Evolutionary conservation across 2,329 filamentous ascomycete species (phyloP), one percentile per base, ranked within the genome.

Genomic region (Epichloe sylvatica): DNA sequence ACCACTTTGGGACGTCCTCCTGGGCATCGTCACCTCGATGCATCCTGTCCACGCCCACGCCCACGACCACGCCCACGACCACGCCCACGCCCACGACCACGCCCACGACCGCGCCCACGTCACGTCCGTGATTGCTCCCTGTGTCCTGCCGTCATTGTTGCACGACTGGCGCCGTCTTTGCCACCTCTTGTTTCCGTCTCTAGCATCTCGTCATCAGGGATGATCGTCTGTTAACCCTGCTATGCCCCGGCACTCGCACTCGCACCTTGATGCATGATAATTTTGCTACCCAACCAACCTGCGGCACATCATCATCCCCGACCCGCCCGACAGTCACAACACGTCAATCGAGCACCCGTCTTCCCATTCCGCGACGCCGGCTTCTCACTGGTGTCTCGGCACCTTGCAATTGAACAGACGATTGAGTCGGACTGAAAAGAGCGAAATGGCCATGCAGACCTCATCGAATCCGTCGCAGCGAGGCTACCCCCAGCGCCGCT

Each of bases 401-500:
- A 43, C 13, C 3, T 12, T 15, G 34, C 4, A 12, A 7, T 35
- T n/a, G 17, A 37, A 45, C 34, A 3, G 2, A 39, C 13, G n/a
- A 37, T 37, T 21, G 9, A 4, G 9, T 19, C 17, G 5, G 38
- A 13, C 11, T 33, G 17, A 34, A 40, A 15, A 8, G 11, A 21
- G n/a, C 8, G 36, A 4, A 12, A 23, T 21, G 21, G 30, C 30
- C 35, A 78, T 80, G 75, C 75, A 78, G 64, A 65, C 55, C 35
- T 46, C 73, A 51, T 65, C 73, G 45, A 66, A 66, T 53, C 67
- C 69, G 15, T 72, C 77, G 50, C 74, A 77, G 64, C 71, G 77
- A 61, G 59, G 59, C 51, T 66, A 60, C 51, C 67, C 76, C 59
- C 78, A 79, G 60, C 75, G 80, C 56, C 76, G 80, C 58, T 82